Evolutionary conservation across 164 flowering plant species (phyloP), one percentile per base, ranked within the genome.

Genomic region (Vitis rotundifolia): DNA sequence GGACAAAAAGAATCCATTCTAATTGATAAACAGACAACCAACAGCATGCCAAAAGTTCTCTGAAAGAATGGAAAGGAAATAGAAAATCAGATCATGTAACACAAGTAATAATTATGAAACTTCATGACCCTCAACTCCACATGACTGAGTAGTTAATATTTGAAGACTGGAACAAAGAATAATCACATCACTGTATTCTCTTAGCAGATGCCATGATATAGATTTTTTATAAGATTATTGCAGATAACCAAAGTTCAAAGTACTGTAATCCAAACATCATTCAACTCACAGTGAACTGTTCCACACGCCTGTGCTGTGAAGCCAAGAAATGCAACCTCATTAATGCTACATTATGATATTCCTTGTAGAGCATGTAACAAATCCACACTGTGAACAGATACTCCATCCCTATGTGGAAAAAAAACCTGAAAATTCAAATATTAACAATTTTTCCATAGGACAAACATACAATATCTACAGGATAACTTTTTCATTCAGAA

Each of bases 281-380:
- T 62, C 57, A 73, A 81, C 86, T 87, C 70, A 93, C 99, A 28
- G 99, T 89, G 73, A 90, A 96, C 64, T 96, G 98, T 65, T 93
- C 98, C 1, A 82, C 89, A 59, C 92, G 97, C 70, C 91, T 85
- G 28, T 73, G 72, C 69, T 91, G 89, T 53, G 97, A 85, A 60
- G 97, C 97, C 82, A 96, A 72, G 81, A 75, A 93, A 13, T 76
- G 87, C 66, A 92, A 75, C 73, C 99, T 82, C 98, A 96, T 89
- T 55, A 85, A 79, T 59, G 98, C 91, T 14, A 93, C 85, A 64
- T 68, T 77, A 73, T 77, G 87, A 79, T 96, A 96, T 78, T 93
- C 99, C 83, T 79, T 84, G 78, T 86, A 91, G 11, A 93, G 92
- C 87, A 93, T 59, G 79, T 52, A 93, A 79, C 98, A 96, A 28